Evolutionary conservation across 2,329 filamentous ascomycete genomes (phyloP).

Genomic region (Cryphonectria carpinicola): DNA sequence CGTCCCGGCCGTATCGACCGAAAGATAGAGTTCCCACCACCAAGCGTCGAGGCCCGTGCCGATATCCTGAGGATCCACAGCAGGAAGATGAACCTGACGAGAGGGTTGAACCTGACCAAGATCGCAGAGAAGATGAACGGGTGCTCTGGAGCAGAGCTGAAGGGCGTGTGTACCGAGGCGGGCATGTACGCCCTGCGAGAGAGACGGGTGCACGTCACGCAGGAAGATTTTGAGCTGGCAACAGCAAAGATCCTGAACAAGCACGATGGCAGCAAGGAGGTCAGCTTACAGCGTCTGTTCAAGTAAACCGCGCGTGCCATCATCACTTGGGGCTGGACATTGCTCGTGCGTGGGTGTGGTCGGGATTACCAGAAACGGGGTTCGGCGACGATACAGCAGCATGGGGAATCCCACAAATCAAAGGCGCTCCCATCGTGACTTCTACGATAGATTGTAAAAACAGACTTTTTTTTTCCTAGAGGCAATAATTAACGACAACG

Average conservation of each 20-base stretch:
- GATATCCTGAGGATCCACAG: conserved; percentile 98
- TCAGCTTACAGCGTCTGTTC: conserved; percentile 42
- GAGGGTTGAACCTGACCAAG: conserved; percentile 97
- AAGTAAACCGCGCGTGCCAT: conserved; percentile 13
- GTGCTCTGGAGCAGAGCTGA: conserved; percentile 94
- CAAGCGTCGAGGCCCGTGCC: conserved; percentile 92
- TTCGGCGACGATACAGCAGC: not conserved
- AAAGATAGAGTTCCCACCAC: conserved; percentile 98
- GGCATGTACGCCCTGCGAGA: conserved; percentile 98
- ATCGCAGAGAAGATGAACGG: conserved; percentile 99
- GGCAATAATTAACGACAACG: conserved; percentile 28
- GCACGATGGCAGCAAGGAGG: conserved; percentile 93
- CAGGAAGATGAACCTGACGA: conserved; percentile 96
- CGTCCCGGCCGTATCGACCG: conserved; percentile 97
- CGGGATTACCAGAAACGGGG: not conserved
- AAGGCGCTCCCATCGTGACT: not conserved
- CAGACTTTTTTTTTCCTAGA: conserved; percentile 14
- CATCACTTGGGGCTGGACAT: not conserved
- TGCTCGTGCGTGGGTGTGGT: not conserved
- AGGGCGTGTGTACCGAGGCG: conserved; percentile 98
- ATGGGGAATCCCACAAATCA: not conserved
- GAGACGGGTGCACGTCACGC: conserved; percentile 94
- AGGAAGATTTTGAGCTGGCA: conserved; percentile 97
- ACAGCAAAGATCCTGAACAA: conserved; percentile 99
- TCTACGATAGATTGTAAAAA: conserved; percentile 23